Evolutionary conservation across 2,329 filamentous ascomycete genomes (phyloP), one percentile per base, ranked within the genome.

Genomic region (Intubia oerlemansii): DNA sequence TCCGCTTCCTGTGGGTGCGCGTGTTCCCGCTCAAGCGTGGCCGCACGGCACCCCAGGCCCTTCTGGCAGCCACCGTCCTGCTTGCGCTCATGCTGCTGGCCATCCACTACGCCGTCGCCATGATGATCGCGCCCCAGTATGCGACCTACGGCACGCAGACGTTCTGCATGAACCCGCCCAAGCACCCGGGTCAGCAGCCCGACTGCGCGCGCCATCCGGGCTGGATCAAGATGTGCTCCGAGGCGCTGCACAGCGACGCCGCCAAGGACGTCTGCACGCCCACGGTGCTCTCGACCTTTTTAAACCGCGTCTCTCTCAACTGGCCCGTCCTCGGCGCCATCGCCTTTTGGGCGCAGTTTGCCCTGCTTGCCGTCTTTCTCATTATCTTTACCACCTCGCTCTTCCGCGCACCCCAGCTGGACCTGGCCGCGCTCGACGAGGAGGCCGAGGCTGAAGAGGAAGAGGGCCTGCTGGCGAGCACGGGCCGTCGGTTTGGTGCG

Each of bases 341-440:
- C n/a, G 66, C 80, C 39, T 98, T 95, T 50, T 98, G 84, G 82
- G 79, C 82, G 0, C 88, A 98, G 43, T 95, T 93, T 45, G 77
- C 65, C 10, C 95, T 98, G 53, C 52, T 98, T 24, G 75, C 52
- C 19, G 60, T 93, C 13, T 93, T 91, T 49, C 49, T 92, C 8
- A 52, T 92, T 31, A 72, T 91, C 10, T 78, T 92, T 40, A 34
- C 81, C 14, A 76, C 78, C 1, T 69, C 77, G 4, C 53, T 93
- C 0, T 74, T 95, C 59, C 70, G 76, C 24, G 71, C 81, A 2
- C 84, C 85, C 0, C 72, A 64, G 43, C 50, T 92, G 20, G 69
- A 85, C 41, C 59, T 85, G 32, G 63, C 66, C 25, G 71, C 84
- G 42, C 48, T 90, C 7, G 88, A 95, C 38, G 78, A 85, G 36